These are phyloP conservation scores for Melanopsichium pennsylvanicum DNA, from an alignment of 1,284 basidiomycete species.

Conservation along the genomic window DNA sequence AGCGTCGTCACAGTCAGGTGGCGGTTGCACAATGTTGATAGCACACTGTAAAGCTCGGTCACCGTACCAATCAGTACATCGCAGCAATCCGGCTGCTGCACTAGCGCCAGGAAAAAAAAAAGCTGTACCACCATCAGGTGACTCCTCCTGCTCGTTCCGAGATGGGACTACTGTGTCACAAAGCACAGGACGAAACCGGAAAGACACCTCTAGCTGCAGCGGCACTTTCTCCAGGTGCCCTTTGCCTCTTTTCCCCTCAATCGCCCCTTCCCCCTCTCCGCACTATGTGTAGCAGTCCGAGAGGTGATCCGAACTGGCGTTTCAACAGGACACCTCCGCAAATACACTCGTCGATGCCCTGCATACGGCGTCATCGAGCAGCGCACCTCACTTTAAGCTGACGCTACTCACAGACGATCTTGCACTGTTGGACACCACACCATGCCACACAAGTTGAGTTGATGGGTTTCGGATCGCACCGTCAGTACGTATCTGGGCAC, in stretches of 20 bases:
- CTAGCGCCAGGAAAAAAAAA: too few relatives aligned
- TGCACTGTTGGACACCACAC: constrained; percentile 13
- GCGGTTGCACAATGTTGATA: too few relatives aligned
- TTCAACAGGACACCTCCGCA: constrained; percentile 19
- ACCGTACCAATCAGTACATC: too few relatives aligned
- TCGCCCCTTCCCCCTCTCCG: neutral
- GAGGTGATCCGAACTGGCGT: constrained; percentile 1
- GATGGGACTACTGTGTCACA: too few relatives aligned
- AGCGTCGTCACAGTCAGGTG: too few relatives aligned
- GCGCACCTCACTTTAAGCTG: constrained; percentile 10
- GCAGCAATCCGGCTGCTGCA: too few relatives aligned
- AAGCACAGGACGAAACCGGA: constrained; percentile 32
- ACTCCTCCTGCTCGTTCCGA: constrained; percentile 11
- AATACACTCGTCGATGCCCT: constrained; percentile 18
- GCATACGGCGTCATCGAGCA: constrained; percentile 20
- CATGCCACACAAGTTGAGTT: too few relatives aligned
- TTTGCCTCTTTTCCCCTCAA: neutral
- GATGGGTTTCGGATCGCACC: constrained; percentile 6
- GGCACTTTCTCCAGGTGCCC: neutral
- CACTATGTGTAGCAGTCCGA: neutral
- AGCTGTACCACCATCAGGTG: too few relatives aligned
- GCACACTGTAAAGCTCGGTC: too few relatives aligned
- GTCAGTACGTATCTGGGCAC: neutral
- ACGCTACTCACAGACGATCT: constrained; percentile 2
- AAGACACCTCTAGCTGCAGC: too few relatives aligned